phyloP scores from a whole-genome alignment of 1,139 yeast species.

The Suhomyces taliae region DNA sequence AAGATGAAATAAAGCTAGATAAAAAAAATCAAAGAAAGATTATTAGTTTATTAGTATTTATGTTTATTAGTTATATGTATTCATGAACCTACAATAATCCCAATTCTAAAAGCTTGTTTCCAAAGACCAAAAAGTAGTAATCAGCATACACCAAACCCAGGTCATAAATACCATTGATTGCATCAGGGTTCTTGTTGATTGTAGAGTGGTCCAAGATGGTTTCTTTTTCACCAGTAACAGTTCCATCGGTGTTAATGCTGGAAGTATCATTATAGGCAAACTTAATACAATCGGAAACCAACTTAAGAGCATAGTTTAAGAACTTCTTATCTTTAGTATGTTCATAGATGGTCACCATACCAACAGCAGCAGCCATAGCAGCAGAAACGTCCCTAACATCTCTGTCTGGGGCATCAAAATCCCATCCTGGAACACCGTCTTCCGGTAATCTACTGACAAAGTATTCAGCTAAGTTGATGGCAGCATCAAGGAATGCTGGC shows the following conservation, averaged over 20 bases:
- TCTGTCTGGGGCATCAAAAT: conserved; percentile 27
- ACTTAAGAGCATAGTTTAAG: conserved; percentile 10
- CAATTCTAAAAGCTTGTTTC: conserved; percentile 24
- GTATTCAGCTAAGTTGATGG: conserved; percentile 19
- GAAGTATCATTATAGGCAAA: conserved; percentile 8
- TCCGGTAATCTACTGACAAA: conserved; percentile 20
- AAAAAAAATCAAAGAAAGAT: too few species aligned
- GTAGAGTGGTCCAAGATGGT: conserved; percentile 24
- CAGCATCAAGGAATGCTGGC: conserved; percentile 21
- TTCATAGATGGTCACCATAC: conserved; percentile 21
- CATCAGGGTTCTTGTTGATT: conserved; percentile 21
- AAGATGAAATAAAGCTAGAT: background rate
- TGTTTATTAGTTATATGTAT: background rate
- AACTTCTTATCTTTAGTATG: conserved; percentile 14
- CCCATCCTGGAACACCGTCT: conserved; percentile 30
- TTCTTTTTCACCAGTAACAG: conserved; percentile 18
- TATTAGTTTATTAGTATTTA: background rate
- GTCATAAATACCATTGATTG: conserved; percentile 14
- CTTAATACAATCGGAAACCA: conserved; percentile 11
- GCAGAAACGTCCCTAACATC: conserved; percentile 25
- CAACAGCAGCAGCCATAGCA: conserved; percentile 26
- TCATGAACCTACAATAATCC: background rate
- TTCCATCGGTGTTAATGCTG: conserved; percentile 12
- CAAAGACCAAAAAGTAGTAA: conserved; percentile 24
- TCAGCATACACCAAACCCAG: conserved; percentile 29